Evolutionary conservation across 768 basidiomycete genomes (phyloP).

Genomic region (Rhodotorula kratochvilovae): DNA sequence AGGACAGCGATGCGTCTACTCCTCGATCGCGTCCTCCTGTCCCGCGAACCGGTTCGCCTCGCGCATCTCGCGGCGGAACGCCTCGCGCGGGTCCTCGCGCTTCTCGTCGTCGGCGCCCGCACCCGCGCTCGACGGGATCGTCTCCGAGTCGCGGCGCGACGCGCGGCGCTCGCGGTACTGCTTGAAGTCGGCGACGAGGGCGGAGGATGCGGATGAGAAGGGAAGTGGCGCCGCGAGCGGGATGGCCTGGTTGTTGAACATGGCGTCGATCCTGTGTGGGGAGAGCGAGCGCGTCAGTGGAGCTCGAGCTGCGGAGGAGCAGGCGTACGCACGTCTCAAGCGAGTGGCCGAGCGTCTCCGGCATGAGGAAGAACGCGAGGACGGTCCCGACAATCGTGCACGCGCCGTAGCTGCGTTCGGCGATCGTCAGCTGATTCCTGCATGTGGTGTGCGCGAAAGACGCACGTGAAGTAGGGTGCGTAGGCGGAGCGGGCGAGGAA

Average conservation of each 20-base stretch:
- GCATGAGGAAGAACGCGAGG: conserved; percentile 9
- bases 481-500: conserved; percentile 6
- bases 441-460: not conserved
- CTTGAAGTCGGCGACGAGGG: not conserved
- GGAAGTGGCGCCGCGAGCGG: conserved; percentile 7
- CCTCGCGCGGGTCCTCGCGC: not conserved
- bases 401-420: not conserved
- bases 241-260: not conserved
- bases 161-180: conserved; percentile 12
- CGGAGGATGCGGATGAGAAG: not conserved
- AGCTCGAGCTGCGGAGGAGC: not conserved
- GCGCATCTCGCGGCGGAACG: not conserved
- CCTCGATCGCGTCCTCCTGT: not conserved
- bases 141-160: not conserved
- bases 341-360: conserved; percentile 9
- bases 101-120: not conserved
- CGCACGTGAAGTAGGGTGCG: conserved; percentile 16
- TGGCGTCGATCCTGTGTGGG: not conserved
- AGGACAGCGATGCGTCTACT: not conserved
- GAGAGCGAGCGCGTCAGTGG: not conserved
- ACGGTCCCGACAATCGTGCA: conserved; percentile 4
- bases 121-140: not conserved
- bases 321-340: conserved; percentile 22
- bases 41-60: not conserved
- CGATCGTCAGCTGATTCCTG: too few species aligned